Evolutionary conservation across 441 rosid species (phyloP).

Genomic region (Dalechampia spathulata): DNA sequence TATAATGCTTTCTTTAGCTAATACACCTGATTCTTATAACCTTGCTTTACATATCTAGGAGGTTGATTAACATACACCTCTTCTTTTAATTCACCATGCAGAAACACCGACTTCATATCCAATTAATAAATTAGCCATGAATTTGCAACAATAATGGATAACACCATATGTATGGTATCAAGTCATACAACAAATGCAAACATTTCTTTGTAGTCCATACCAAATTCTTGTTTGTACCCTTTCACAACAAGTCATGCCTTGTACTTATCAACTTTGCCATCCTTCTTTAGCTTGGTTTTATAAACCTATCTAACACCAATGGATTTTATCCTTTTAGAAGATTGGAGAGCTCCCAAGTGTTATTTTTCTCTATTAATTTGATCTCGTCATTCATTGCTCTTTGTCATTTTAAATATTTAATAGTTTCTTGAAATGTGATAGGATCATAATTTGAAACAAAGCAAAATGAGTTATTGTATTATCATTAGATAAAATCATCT

Average conservation of each 20-base stretch:
- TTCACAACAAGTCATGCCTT: not conserved
- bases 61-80: too few species aligned
- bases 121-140: not conserved
- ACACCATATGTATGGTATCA: not conserved
- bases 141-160: not conserved
- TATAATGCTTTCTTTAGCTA: not conserved
- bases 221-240: not conserved
- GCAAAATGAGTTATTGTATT: not conserved
- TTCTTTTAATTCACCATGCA: too few species aligned
- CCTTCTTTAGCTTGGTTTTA: not conserved
- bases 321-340: too few species aligned
- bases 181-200: not conserved
- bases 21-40: not conserved
- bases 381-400: too few species aligned
- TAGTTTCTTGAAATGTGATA: not conserved
- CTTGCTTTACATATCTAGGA: not conserved
- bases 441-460: not conserved
- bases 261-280: not conserved
- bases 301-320: not conserved
- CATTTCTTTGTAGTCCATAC: not conserved
- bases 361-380: too few species aligned
- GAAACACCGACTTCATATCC: not conserved
- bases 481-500: not conserved
- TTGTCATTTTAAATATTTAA: not conserved
- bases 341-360: too few species aligned